Evolutionary conservation across 768 basidiomycete genomes (phyloP).

Genomic region (Sporobolomyces roseus): DNA sequence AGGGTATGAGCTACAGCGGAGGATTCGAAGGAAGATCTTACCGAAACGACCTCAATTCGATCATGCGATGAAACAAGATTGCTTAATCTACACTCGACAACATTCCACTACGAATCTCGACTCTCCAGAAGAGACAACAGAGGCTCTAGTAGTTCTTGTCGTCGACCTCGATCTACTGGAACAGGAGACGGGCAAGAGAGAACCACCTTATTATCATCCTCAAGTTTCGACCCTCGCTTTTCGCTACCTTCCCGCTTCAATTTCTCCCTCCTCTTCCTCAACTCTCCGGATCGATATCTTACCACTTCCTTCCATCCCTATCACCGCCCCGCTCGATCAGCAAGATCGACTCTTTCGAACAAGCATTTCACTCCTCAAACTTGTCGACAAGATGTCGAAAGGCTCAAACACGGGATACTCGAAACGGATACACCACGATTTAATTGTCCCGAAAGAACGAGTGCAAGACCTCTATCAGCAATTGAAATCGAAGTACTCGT

Average conservation of each 20-base stretch:
- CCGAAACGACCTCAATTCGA: slow-evolving; percentile 77
- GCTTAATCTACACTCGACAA: slow-evolving; percentile 18
- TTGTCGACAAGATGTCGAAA: slow-evolving; percentile 82
- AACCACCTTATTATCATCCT: slow-evolving; percentile 86
- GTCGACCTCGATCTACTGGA: slow-evolving; percentile 51
- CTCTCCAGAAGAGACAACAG: not conserved
- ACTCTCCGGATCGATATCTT: slow-evolving; percentile 28
- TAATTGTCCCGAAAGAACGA: slow-evolving; percentile 63
- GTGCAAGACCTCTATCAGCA: slow-evolving; percentile 88
- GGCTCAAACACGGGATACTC: slow-evolving; percentile 65
- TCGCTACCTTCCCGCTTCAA: slow-evolving; percentile 57
- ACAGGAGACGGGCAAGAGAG: slow-evolving; percentile 35
- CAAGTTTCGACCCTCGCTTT: slow-evolving; percentile 74
- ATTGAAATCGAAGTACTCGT: slow-evolving; percentile 79
- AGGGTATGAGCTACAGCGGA: slow-evolving; percentile 52
- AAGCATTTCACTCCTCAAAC: slow-evolving; percentile 71
- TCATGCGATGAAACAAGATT: slow-evolving; percentile 41
- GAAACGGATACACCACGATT: slow-evolving; percentile 81
- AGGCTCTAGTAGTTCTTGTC: slow-evolving; percentile 48
- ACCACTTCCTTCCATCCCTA: not conserved
- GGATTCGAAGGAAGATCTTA: slow-evolving; percentile 65
- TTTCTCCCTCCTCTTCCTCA: not conserved
- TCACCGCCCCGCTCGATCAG: not conserved
- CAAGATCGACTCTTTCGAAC: slow-evolving; percentile 58
- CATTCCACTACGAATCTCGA: not conserved